Conservation (phyloP, 2,329 filamentous ascomycete genomes). For the Clonostachys chloroleuca region DNA sequence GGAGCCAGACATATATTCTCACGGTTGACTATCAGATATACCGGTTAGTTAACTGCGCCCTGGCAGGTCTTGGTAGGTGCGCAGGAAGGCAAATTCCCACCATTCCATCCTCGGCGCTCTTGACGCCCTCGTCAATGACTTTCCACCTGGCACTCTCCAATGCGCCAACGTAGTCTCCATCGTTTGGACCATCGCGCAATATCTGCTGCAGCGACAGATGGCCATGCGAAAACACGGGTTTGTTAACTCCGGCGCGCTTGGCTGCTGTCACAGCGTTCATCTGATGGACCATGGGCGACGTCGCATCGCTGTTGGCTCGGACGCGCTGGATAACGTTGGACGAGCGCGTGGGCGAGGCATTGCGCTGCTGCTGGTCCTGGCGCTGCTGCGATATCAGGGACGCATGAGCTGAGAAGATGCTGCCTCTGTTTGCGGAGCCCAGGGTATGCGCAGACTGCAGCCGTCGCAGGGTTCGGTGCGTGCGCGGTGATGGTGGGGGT, state of each 20-base stretch:
- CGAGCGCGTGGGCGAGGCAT: conserved; percentile 22
- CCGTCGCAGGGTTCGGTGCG: conserved; percentile 64
- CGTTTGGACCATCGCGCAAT: conserved; percentile 73
- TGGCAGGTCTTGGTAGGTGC: too few species aligned
- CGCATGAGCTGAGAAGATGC: conserved; percentile 24
- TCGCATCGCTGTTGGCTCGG: conserved; percentile 71
- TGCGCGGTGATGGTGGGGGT: conserved; percentile 57
- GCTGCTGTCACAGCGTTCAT: conserved; percentile 25
- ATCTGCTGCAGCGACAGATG: conserved; percentile 66
- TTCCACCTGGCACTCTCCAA: conserved; percentile 69
- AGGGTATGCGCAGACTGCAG: conserved; percentile 73
- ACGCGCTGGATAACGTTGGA: conserved; percentile 4
- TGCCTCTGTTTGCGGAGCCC: conserved; percentile 23
- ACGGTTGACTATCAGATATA: conserved; percentile 65
- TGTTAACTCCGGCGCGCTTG: conserved; percentile 32
- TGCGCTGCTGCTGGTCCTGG: conserved; percentile 38
- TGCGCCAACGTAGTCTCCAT: conserved; percentile 62
- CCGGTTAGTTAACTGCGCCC: too few species aligned
- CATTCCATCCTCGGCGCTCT: conserved; percentile 78
- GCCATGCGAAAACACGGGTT: conserved; percentile 44
- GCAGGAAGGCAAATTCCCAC: conserved; percentile 34
- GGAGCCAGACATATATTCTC: conserved; percentile 94
- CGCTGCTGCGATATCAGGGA: conserved; percentile 62
- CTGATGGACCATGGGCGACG: conserved; percentile 30
- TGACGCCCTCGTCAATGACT: conserved; percentile 71